Evolutionary conservation across 345 rosid genomes (phyloP), one percentile per base, ranked within the genome.

Genomic region (Arabidopsis arenosa): DNA sequence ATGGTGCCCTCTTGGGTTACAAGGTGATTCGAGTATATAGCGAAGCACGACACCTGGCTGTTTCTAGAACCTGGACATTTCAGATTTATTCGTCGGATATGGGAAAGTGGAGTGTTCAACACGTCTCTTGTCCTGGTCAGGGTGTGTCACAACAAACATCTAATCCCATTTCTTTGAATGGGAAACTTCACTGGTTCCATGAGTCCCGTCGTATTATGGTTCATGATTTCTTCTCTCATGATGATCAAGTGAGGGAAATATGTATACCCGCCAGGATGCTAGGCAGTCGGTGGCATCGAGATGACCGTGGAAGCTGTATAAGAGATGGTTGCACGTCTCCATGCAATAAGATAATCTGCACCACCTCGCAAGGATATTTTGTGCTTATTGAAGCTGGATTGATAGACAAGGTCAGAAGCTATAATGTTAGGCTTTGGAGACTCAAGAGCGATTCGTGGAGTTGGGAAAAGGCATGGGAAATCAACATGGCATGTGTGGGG

Each of bases 181-280:
- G 45, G 9, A 37, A 39, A 5, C 45, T 60, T 15, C 28, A 41
- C 4, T 66, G 57, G 70, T 9, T 32, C 9, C n/a, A 30, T 45
- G 1, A 23, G 3, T 1, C 4, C 37, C 23, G 68, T 6, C 2
- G 18, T 7, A 9, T 8, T 28, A 26, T 41, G 0, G 23, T 63
- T 5, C 13, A 63, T 44, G 44, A 49, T 48, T 45, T 66, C 30
- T 49, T 66, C 44, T 66, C 44, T 9, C 6, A 48, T 66, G 57
- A 49, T 47, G 18, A n/a, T 47, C 9, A 47, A 17, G 6, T 32
- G 17, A 44, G 13, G 32, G 15, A 17, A 9, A 15, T 66, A 33
- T 2, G 6, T 7, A 32, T 48, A 66, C 70, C 57, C 48, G 7
- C 26, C 26, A 23, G 26, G 26, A 23, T 23, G 26, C 26, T 23